Evolutionary conservation across 1,139 yeast genomes (phyloP).

Genomic region (Protomyces inundatus): DNA sequence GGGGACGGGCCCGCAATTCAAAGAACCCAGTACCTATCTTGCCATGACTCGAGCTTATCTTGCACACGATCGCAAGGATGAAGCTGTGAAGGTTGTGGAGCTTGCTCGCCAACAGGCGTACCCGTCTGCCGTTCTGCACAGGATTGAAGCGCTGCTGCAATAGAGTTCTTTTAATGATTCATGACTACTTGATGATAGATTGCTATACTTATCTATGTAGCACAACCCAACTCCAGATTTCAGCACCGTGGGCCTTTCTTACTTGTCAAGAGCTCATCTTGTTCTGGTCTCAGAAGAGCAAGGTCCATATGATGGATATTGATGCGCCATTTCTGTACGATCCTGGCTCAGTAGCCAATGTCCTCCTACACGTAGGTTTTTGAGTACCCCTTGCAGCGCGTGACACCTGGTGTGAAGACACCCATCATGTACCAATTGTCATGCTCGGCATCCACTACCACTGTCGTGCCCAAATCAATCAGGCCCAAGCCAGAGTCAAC

Average conservation of each 20-base stretch:
- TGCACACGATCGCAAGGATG: conserved; percentile 34
- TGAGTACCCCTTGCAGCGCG: conserved; percentile 16
- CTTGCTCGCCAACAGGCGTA: conserved; percentile 36
- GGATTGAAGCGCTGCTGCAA: conserved; percentile 18
- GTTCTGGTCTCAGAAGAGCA: no score
- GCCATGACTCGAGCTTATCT: conserved; percentile 40
- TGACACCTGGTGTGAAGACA: conserved; percentile 4
- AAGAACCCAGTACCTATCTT: conserved; percentile 42
- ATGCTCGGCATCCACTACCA: conserved; percentile 13
- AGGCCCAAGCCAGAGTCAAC: conserved; percentile 14
- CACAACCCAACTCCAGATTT: no score
- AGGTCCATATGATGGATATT: no score
- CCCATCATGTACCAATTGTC: conserved; percentile 21
- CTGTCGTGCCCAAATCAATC: conserved; percentile 17
- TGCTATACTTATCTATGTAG: no score
- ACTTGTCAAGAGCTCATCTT: no score
- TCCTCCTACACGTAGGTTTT: background rate
- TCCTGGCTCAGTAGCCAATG: no score
- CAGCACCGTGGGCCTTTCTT: no score
- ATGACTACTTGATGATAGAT: no score
- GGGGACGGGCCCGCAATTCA: conserved; percentile 33
- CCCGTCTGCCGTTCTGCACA: conserved; percentile 37
- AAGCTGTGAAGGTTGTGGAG: conserved; percentile 36
- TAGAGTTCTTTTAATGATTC: background rate
- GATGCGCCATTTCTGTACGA: no score